Evolutionary conservation across 2,329 filamentous ascomycete genomes (phyloP).

Genomic region (Penicillium sp.): DNA sequence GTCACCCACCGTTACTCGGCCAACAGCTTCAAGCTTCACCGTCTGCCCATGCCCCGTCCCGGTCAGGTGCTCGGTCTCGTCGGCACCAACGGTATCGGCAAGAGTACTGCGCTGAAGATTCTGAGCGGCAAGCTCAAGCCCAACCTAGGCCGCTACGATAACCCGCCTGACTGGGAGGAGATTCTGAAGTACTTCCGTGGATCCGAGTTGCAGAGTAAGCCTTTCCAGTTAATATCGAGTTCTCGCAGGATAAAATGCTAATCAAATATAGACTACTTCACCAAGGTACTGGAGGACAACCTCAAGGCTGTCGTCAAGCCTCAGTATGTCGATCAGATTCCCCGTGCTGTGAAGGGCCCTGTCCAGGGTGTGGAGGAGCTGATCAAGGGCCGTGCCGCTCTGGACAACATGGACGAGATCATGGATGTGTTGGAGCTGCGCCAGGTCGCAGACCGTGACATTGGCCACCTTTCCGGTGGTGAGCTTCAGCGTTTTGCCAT

Average conservation of each 20-base stretch:
- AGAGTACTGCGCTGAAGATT: constrained; percentile 99
- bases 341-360: constrained; percentile 79
- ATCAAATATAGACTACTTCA: constrained; percentile 78
- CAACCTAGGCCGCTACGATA: constrained; percentile 90
- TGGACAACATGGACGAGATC: constrained; percentile 79
- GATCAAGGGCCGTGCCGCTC: constrained; percentile 71
- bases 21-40: constrained; percentile 99
- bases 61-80: constrained; percentile 95
- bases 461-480: constrained; percentile 88
- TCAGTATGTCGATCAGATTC: constrained; percentile 98
- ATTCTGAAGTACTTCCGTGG: constrained; percentile 98
- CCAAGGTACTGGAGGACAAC: constrained; percentile 94
- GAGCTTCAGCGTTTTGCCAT: constrained; percentile 98
- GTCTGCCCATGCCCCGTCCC: constrained; percentile 90
- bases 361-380: constrained; percentile 77
- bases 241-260: neutral
- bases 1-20: constrained; percentile 98
- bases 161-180: constrained; percentile 98
- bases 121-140: constrained; percentile 98
- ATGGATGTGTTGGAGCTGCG: constrained; percentile 80
- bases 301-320: constrained; percentile 98
- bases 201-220: constrained; percentile 90
- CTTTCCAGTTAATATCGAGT: neutral
- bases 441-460: constrained; percentile 88
- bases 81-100: constrained; percentile 99